Evolutionary conservation across 2,329 filamentous ascomycete species (phyloP), one percentile per base, ranked within the genome.

Genomic region (Aureobasidium sp.): DNA sequence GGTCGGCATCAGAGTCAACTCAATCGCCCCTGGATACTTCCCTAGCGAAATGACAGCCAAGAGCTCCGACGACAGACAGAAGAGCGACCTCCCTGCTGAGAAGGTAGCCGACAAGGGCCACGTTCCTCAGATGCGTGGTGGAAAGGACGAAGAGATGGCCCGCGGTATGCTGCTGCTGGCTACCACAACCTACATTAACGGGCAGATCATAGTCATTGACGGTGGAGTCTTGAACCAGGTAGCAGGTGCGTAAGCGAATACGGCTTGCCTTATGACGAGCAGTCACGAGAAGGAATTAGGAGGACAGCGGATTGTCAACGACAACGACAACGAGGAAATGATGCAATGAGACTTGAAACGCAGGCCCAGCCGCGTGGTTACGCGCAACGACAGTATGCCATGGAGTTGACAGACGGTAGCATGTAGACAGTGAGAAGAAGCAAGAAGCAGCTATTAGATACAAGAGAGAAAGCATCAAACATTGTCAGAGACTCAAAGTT

Each of bases 11-110:
- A 76, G 86, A 48, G 83, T 88, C 61, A 89, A 89, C 71, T 81
- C 78, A 27, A 87, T 88, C 65, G 86, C 86, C 1, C 86, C 86
- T 0, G 86, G 86, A 0, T 87, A 89, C 62, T 90, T 88, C 68
- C 85, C 86, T 0, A 84, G 80, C 9, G 86, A 89, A 67, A 84
- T 90, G 80, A 87, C 86, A 4, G 76, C 82, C 0, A 77, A 72
- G 53, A 62, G 57, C 32, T 85, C 80, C 62, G 83, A 86, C 63
- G 80, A 78, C 67, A 79, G 78, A 30, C 81, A 86, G 72, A 88
- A 89, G 79, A 85, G 81, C 65, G 68, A 78, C 3, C 67, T 89
- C 55, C 77, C 82, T 0, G 76, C 81, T 34, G 82, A 86, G 72
- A 85, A 85, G 72, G 82, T 88, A 48, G 77, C 83, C 67, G 76